Conservation (phyloP, 805 yeast genomes). For the Wickerhamomyces subpelliculosus region DNA sequence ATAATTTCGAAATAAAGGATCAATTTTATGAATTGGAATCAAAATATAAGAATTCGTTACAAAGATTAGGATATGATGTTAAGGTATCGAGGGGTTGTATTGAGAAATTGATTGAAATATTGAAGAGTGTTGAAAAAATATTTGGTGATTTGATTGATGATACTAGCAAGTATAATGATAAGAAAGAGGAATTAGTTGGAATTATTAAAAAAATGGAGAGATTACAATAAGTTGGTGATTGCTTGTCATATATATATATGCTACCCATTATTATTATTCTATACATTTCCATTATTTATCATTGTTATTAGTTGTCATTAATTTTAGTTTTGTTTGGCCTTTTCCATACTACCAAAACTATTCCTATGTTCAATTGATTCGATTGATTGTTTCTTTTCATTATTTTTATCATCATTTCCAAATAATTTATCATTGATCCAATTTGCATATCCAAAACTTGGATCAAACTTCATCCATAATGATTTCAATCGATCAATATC, state of each 20-base stretch:
- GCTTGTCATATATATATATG: too few species aligned
- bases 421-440: constrained; percentile 1
- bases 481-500: constrained; percentile 1
- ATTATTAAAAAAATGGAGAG: not conserved
- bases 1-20: not conserved
- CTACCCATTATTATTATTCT: too few species aligned
- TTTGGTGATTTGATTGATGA: not conserved
- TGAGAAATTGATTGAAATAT: not conserved
- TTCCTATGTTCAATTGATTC: not conserved
- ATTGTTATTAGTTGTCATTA: too few species aligned
- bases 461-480: constrained; percentile 1
- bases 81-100: not conserved
- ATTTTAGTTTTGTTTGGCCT: too few species aligned
- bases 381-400: too few species aligned
- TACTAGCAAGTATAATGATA: not conserved
- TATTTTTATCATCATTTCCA: not conserved
- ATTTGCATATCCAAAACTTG: constrained; percentile 2
- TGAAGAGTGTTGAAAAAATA: not conserved
- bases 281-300: too few species aligned
- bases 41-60: not conserved
- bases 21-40: not conserved
- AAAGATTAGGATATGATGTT: not conserved
- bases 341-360: not conserved
- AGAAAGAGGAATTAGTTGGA: not conserved
- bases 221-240: too few species aligned